phyloP scores from a whole-genome alignment of 345 rosid genomes.

The Brassica napus region DNA sequence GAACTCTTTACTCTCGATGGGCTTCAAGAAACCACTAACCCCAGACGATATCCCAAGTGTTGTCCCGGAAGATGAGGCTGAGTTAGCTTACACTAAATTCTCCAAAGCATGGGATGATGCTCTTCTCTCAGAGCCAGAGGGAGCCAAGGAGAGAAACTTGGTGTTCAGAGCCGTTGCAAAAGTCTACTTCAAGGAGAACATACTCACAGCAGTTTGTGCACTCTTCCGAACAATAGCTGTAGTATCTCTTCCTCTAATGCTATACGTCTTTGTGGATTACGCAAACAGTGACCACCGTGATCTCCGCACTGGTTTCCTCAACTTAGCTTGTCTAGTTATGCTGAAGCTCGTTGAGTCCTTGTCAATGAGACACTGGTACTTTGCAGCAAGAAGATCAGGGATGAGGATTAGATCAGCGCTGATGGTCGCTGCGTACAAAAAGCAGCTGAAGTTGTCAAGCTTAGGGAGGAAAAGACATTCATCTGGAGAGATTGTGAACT shows the following conservation, averaged over 20 bases:
- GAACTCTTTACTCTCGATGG: constrained; percentile 57
- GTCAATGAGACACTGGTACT: constrained; percentile 71
- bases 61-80: constrained; percentile 59
- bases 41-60: constrained; percentile 64
- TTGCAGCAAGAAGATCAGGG: constrained; percentile 64
- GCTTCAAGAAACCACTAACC: constrained; percentile 56
- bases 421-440: constrained; percentile 63
- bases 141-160: constrained; percentile 41
- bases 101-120: constrained; percentile 52
- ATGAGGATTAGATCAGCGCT: constrained; percentile 75
- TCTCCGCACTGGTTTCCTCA: constrained; percentile 48
- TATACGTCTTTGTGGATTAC: constrained; percentile 61
- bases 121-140: constrained; percentile 33
- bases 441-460: constrained; percentile 71
- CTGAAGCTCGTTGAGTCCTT: constrained; percentile 64
- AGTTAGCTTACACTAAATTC: constrained; percentile 55
- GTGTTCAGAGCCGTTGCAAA: constrained; percentile 49
- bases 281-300: constrained; percentile 46
- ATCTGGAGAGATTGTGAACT: constrained; percentile 74
- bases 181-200: constrained; percentile 59
- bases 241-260: constrained; percentile 59
- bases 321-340: constrained; percentile 52
- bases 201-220: constrained; percentile 50
- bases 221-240: constrained; percentile 52
- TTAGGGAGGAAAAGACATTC: constrained; percentile 66